Evolutionary conservation across 192 early-diverging fungal genomes (phyloP).

Genomic region (Coemansia sp.): DNA sequence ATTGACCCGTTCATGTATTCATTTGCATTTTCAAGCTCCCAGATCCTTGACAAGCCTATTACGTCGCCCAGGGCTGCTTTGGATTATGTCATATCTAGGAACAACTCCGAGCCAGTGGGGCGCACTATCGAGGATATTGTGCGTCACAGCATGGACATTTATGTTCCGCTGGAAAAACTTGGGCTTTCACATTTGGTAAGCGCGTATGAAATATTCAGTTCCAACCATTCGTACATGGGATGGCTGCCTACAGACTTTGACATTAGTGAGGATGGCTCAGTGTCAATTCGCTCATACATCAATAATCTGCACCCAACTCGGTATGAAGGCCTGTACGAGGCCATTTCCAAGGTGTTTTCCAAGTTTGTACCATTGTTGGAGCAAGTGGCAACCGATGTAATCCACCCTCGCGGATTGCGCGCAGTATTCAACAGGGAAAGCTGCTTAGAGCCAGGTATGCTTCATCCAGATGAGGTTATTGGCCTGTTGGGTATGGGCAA

Average conservation of each 20-base stretch:
- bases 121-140: not conserved
- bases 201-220: not conserved
- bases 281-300: not conserved
- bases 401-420: not conserved
- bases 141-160: not conserved
- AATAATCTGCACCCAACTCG: slow-evolving; percentile 9
- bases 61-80: not conserved
- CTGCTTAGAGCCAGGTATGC: not conserved
- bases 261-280: not conserved
- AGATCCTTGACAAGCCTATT: not conserved
- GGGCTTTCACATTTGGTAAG: not conserved
- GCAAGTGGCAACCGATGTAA: slow-evolving; percentile 27
- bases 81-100: not conserved
- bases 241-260: slow-evolving; percentile 8
- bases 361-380: slow-evolving; percentile 49
- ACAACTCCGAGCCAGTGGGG: not conserved
- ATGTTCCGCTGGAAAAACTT: not conserved
- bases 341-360: not conserved
- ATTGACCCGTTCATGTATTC: not conserved
- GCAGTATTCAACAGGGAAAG: not conserved
- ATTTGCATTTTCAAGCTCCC: not conserved
- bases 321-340: not conserved
- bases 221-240: not conserved
- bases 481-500: not conserved
- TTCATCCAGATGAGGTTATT: not conserved